Evolutionary conservation across 306 rosid species (phyloP).

Genomic region (Pyrus communis): DNA sequence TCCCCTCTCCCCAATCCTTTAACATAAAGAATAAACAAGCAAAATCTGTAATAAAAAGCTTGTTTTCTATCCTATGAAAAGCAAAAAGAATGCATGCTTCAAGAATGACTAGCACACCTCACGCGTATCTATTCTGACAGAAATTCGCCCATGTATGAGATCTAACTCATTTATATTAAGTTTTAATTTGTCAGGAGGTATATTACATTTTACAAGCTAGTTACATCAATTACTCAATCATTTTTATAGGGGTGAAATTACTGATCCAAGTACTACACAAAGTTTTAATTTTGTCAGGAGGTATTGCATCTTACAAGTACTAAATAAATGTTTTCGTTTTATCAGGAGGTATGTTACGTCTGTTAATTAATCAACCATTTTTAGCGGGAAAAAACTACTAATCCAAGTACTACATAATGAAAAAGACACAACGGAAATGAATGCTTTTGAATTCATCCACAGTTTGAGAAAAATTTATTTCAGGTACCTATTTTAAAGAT

Average conservation of each 20-base stretch:
- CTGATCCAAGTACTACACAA: background rate
- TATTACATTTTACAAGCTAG: background rate
- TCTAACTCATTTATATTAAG: background rate
- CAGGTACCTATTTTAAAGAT: background rate
- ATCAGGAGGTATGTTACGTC: background rate
- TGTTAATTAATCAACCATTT: background rate
- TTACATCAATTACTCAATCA: background rate
- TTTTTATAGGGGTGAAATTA: background rate
- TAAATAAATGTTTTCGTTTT: background rate
- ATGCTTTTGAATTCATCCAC: background rate
- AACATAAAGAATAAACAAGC: conserved; percentile 8
- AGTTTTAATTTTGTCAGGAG: background rate
- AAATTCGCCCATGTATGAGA: background rate
- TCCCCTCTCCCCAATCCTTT: conserved; percentile 8
- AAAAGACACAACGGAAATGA: background rate
- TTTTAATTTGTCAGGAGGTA: background rate
- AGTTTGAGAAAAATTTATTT: background rate
- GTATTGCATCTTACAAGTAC: background rate
- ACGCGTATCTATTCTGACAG: background rate
- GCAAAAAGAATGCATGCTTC: background rate
- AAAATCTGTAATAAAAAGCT: conserved; percentile 7
- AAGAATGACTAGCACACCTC: background rate
- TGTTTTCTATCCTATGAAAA: conserved; percentile 6
- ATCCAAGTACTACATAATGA: background rate
- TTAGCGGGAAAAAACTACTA: background rate